Evolutionary conservation across 805 yeast species (phyloP).

Genomic region (Geotrichum ghanense): DNA sequence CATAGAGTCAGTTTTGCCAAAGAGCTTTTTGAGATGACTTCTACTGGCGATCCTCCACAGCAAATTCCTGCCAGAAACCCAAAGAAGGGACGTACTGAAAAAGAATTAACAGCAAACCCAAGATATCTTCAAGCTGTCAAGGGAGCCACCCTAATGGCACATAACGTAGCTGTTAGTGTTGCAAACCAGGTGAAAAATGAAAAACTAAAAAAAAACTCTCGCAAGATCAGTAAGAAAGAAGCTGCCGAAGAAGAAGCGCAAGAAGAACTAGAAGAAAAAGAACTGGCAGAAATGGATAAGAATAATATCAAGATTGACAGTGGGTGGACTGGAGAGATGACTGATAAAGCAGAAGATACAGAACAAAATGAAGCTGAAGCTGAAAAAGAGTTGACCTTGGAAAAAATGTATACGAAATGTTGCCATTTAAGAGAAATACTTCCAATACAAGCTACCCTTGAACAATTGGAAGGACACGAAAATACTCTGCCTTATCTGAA

Average conservation of each 20-base stretch:
- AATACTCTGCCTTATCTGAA: conserved; percentile 65
- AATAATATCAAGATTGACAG: conserved; percentile 1
- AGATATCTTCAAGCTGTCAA: neutral
- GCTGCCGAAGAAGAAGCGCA: neutral
- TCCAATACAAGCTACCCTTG: conserved; percentile 82
- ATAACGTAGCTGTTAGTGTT: conserved; percentile 14
- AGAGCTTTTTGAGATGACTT: neutral
- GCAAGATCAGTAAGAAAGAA: neutral
- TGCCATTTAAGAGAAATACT: conserved; percentile 85
- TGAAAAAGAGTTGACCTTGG: conserved; percentile 34
- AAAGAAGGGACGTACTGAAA: conserved; percentile 38
- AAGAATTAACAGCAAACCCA: conserved; percentile 1
- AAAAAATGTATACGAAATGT: conserved; percentile 77
- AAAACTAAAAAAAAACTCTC: neutral
- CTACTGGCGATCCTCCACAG: conserved; percentile 74
- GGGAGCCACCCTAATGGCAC: conserved; percentile 13
- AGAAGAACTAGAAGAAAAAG: conserved; percentile 9
- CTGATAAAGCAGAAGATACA: conserved; percentile 4
- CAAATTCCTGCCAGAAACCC: conserved; percentile 86
- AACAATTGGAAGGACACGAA: conserved; percentile 66
- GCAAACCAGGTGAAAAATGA: conserved; percentile 9
- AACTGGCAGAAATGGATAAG: conserved; percentile 11
- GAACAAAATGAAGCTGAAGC: conserved; percentile 25
- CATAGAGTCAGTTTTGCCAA: neutral
- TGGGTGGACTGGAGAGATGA: conserved; percentile 2